These are phyloP conservation scores for Quercus wislizeni DNA, from an alignment of 306 rosid genomes.

Conservation along the genomic window DNA sequence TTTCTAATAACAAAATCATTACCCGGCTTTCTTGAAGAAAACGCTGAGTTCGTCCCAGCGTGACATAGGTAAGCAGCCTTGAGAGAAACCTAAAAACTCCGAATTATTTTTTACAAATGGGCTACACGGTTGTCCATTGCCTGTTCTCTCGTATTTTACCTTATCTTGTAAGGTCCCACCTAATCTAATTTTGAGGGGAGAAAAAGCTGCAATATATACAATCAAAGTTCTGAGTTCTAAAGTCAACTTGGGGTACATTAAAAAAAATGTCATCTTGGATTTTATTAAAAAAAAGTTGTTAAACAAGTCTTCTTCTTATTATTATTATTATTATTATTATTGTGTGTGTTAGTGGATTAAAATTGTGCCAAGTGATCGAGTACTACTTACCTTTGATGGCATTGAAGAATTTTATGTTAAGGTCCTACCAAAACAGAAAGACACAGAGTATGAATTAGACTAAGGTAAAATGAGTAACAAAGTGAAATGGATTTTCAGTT, in stretches of 20 bases:
- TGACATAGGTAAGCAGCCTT: constrained; percentile 68
- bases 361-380: not conserved
- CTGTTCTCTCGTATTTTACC: constrained; percentile 63
- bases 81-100: constrained; percentile 58
- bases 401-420: constrained; percentile 55
- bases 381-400: constrained; percentile 70
- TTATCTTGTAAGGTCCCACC: constrained; percentile 88
- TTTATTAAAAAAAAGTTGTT: not conserved
- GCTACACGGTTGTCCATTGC: constrained; percentile 42
- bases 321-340: no score
- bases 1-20: constrained; percentile 11
- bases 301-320: not conserved
- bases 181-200: constrained; percentile 82
- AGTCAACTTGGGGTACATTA: no score
- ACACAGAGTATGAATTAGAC: not conserved
- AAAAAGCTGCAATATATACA: constrained; percentile 66
- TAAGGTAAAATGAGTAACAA: not conserved
- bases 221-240: constrained; percentile 10
- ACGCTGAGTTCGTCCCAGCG: constrained; percentile 91
- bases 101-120: constrained; percentile 43
- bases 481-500: no score
- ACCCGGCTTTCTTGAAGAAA: constrained; percentile 85
- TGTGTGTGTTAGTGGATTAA: not conserved
- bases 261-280: not conserved
- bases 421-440: constrained; percentile 52